Percentiles rank a stretch among this genome's conserved stretches.
phyloP scores from a whole-genome alignment of 2,329 filamentous ascomycete species.

The Cladosporium sp. region DNA sequence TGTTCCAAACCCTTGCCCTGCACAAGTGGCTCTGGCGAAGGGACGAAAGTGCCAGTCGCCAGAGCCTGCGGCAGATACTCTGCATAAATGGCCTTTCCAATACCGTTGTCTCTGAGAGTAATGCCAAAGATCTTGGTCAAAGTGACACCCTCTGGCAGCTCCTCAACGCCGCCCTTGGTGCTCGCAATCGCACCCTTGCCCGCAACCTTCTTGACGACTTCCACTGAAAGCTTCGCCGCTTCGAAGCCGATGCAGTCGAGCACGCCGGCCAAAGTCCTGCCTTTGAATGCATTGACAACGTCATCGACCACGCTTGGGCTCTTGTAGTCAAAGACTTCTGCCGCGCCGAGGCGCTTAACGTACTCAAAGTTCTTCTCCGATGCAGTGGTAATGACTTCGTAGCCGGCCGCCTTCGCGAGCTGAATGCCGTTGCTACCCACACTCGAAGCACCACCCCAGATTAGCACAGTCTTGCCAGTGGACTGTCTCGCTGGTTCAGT shows the following conservation, averaged over 20 bases:
- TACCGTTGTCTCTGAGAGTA: conserved; percentile 27
- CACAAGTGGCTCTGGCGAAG: conserved; percentile 38
- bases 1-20: conserved; percentile 41
- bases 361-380: conserved; percentile 43
- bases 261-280: conserved; percentile 30
- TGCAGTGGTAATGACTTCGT: conserved; percentile 43
- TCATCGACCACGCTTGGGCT: conserved; percentile 16
- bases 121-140: conserved; percentile 27
- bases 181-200: conserved; percentile 21
- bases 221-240: not conserved
- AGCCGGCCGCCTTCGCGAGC: conserved; percentile 34
- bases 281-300: conserved; percentile 28
- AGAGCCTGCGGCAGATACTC: conserved; percentile 29
- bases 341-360: conserved; percentile 42
- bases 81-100: conserved; percentile 33
- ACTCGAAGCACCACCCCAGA: conserved; percentile 51
- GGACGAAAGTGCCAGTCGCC: conserved; percentile 31
- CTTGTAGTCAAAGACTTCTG: conserved; percentile 43
- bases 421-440: conserved; percentile 48
- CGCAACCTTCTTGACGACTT: conserved; percentile 24
- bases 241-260: conserved; percentile 21
- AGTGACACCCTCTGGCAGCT: conserved; percentile 27
- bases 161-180: conserved; percentile 24
- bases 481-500: conserved; percentile 15
- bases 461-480: conserved; percentile 35